phyloP scores from a whole-genome alignment of 768 basidiomycete species.

The Auricularia sp. region DNA sequence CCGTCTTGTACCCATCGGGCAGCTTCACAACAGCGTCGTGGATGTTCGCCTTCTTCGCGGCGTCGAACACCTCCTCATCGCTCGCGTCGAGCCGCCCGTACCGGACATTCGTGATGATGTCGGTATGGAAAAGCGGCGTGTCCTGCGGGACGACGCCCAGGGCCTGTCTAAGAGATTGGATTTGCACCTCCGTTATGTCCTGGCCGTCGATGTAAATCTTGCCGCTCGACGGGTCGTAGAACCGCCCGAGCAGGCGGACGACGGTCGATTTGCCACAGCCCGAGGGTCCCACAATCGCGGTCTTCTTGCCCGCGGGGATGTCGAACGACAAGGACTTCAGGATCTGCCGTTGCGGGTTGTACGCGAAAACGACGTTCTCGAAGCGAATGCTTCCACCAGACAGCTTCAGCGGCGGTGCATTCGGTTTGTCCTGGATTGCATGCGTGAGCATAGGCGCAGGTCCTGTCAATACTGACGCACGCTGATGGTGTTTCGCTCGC shows the following conservation, averaged over 20 bases:
- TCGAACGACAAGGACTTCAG: constrained; percentile 82
- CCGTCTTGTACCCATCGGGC: constrained; percentile 80
- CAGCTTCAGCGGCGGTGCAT: constrained; percentile 56
- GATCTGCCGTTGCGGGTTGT: constrained; percentile 86
- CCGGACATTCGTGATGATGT: constrained; percentile 90
- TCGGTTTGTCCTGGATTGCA: constrained; percentile 47
- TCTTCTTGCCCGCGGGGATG: constrained; percentile 91
- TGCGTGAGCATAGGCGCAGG: no score
- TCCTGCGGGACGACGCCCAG: constrained; percentile 98
- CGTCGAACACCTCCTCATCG: constrained; percentile 82
- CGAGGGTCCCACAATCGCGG: constrained; percentile 93
- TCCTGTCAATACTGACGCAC: constrained; percentile 22
- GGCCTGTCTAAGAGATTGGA: constrained; percentile 57
- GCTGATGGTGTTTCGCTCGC: constrained; percentile 61
- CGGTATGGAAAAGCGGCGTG: constrained; percentile 92
- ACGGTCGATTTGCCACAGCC: constrained; percentile 98
- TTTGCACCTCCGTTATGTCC: constrained; percentile 61
- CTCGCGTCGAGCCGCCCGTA: constrained; percentile 83
- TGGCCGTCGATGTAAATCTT: constrained; percentile 83
- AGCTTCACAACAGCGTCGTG: constrained; percentile 68
- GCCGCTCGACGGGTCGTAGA: constrained; percentile 80
- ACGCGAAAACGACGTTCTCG: constrained; percentile 84
- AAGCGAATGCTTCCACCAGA: constrained; percentile 84
- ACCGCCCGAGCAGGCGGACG: constrained; percentile 86
- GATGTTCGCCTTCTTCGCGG: constrained; percentile 78